Evolutionary conservation across 805 yeast species (phyloP).

Genomic region (Candida andamanensis): DNA sequence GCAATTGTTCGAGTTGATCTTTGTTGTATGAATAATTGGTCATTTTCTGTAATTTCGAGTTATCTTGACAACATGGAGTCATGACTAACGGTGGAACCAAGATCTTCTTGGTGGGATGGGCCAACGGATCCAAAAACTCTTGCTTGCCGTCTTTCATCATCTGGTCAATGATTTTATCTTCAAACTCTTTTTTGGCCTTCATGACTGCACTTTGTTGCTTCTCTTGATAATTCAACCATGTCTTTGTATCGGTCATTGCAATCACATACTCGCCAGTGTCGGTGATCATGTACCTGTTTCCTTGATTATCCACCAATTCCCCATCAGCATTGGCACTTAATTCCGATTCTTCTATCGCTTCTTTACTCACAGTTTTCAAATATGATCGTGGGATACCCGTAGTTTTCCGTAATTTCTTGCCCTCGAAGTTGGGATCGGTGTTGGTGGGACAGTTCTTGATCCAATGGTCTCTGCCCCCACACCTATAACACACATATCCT

Average conservation of each 20-base stretch:
- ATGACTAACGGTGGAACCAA: conserved; percentile 63
- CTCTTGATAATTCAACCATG: conserved; percentile 85
- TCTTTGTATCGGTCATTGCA: conserved; percentile 88
- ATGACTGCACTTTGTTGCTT: conserved; percentile 48
- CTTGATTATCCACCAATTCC: conserved; percentile 40
- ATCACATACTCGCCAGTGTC: conserved; percentile 95
- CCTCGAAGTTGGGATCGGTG: conserved; percentile 90
- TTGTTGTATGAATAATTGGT: conserved; percentile 37
- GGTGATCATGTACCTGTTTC: conserved; percentile 70
- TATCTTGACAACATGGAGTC: conserved; percentile 74
- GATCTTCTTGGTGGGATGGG: conserved; percentile 44
- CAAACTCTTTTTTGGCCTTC: conserved; percentile 51
- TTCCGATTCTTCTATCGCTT: conserved; percentile 49
- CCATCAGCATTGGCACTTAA: conserved; percentile 38
- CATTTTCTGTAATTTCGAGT: conserved; percentile 51
- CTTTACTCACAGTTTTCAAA: conserved; percentile 79
- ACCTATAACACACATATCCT: conserved; percentile 91
- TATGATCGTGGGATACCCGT: conserved; percentile 97
- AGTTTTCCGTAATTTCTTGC: conserved; percentile 82
- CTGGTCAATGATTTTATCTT: conserved; percentile 25
- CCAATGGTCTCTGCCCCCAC: conserved; percentile 93
- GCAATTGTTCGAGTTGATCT: conserved; percentile 34
- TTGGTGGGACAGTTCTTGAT: conserved; percentile 94
- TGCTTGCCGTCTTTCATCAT: conserved; percentile 24
- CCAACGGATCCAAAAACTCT: conserved; percentile 64